Evolutionary conservation across 2,329 filamentous ascomycete species (phyloP), one percentile per base, ranked within the genome.

Genomic region (Furcasterigmium sp.): DNA sequence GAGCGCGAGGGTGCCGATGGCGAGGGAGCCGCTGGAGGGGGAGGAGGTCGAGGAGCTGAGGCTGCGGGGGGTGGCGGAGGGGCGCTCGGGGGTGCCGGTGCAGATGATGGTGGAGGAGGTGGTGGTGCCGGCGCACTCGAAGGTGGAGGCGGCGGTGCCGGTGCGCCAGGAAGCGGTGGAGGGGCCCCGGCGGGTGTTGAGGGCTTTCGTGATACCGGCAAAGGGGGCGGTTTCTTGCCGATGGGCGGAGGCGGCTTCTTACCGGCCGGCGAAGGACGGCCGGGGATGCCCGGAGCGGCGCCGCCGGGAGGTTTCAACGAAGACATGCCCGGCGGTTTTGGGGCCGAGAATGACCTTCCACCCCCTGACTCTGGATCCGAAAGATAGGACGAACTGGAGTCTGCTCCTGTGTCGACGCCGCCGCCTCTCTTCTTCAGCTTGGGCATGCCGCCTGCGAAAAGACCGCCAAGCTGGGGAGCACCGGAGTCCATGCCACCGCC

Each of bases 381-480:
- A 42, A 85, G 67, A 59, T 91, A 91, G 47, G 87, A 82, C 25
- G 88, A 80, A 51, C 82, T 82, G 49, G 56, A 46, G 30, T 55
- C 60, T 8, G 65, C 65, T 44, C 73, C 87, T 2, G 87, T 91
- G 63, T 89, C 78, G 46, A 91, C 72, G 30, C 85, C 85, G 38
- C 87, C 91, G 44, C 89, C 86, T 3, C 84, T 78, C 70, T 94
- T 96, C 62, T 87, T 87, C 57, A 98, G 63, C 68, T 96, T 97
- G 3, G 93, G 93, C 80, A 97, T 97, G 29, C 91, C 93, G 28
- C 89, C 91, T 1, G 87, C 89, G 59, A 98, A 95, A 20, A 98
- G 64, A 2, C 93, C 93, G 23, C 73, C 91, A 10, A 97, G 65
- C 60, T 96, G 91, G 10, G 90, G 89, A 38, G 87, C 80, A 15